Conservation (phyloP, 331 rosid genomes). For the Prunus yedoensis region DNA sequence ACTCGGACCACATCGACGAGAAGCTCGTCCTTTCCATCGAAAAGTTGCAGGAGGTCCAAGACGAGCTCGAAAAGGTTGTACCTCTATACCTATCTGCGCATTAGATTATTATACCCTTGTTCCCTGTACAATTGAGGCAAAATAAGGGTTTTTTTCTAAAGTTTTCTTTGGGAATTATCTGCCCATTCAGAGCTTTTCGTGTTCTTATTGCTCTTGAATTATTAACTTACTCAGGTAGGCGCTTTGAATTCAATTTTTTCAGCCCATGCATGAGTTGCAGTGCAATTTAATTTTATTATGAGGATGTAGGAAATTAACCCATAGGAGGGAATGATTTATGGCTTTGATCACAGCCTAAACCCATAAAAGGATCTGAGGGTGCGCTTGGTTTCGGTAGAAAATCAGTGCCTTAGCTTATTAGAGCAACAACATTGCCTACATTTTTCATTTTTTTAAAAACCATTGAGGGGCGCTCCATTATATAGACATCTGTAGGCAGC, state of each 20-base stretch:
- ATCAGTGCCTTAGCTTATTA: background rate
- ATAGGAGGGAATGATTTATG: background rate
- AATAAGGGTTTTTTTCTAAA: background rate
- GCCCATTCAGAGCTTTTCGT: background rate
- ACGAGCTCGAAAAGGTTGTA: slow-evolving; percentile 82
- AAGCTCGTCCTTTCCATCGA: slow-evolving; percentile 78
- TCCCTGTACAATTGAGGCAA: background rate
- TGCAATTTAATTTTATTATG: background rate
- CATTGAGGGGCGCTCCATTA: background rate
- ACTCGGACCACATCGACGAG: slow-evolving; percentile 57
- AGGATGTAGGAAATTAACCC: background rate
- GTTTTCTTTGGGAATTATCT: background rate
- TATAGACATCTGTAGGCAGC: background rate
- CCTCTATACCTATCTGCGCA: background rate
- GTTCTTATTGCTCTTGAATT: background rate
- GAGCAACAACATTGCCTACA: background rate
- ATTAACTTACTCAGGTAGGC: background rate
- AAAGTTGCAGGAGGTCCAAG: slow-evolving; percentile 90
- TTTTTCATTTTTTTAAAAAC: background rate
- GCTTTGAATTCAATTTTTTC: background rate
- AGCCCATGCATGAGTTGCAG: background rate
- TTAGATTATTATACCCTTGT: background rate
- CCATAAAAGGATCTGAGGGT: background rate
- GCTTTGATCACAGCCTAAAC: background rate
- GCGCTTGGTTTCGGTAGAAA: background rate